phyloP scores from a whole-genome alignment of 2,329 filamentous ascomycete species.

The Arthroderma sp. region DNA sequence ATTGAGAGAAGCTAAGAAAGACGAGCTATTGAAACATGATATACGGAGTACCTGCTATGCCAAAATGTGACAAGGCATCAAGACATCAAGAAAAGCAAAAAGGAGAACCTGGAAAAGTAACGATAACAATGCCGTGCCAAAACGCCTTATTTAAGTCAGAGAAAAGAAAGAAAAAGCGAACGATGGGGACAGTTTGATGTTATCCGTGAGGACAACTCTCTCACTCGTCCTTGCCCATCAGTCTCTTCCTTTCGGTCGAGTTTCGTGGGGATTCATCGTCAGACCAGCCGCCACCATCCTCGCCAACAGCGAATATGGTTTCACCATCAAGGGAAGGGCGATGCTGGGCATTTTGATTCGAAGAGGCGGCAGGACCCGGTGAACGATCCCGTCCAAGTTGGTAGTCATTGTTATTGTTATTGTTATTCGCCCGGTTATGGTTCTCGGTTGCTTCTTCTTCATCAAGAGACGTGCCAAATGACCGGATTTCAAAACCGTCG shows the following conservation, averaged over 20 bases:
- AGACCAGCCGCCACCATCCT: constrained; percentile 73
- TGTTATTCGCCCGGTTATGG: constrained; percentile 6
- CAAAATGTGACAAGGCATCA: too few species aligned
- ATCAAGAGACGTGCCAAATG: constrained; percentile 64
- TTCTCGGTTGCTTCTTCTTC: constrained; percentile 40
- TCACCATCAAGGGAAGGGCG: constrained; percentile 66
- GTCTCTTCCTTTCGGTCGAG: constrained; percentile 37
- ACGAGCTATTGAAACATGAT: too few species aligned
- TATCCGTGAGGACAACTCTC: background rate
- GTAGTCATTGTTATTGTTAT: constrained; percentile 7
- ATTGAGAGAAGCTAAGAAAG: too few species aligned
- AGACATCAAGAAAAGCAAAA: too few species aligned
- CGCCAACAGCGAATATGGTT: constrained; percentile 87
- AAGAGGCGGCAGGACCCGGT: constrained; percentile 32
- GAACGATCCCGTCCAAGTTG: constrained; percentile 24
- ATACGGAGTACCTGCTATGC: too few species aligned
- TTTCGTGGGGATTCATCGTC: constrained; percentile 46
- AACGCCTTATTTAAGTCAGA: background rate
- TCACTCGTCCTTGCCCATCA: constrained; percentile 33
- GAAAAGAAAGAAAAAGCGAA: background rate
- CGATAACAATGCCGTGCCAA: too few species aligned
- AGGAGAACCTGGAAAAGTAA: too few species aligned
- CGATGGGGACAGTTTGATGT: background rate
- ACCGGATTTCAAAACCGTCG: constrained; percentile 92
- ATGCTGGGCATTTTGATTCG: constrained; percentile 30